These are phyloP conservation scores for Calocybe indica DNA, from an alignment of 768 basidiomycete species.

Conservation along the genomic window DNA sequence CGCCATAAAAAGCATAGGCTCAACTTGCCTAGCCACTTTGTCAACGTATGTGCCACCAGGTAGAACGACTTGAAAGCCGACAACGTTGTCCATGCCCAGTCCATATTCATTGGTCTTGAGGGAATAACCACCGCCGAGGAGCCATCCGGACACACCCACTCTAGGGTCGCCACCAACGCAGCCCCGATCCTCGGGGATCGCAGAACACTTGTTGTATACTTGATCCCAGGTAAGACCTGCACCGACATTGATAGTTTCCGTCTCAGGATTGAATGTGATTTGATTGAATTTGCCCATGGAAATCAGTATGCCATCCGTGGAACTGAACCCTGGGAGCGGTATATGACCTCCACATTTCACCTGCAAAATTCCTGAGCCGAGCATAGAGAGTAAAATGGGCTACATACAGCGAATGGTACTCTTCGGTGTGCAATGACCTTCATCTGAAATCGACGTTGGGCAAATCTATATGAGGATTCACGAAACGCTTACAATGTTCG, in stretches of 20 bases:
- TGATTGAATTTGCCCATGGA: not conserved
- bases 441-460: too few relatives aligned
- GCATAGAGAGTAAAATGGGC: too few relatives aligned
- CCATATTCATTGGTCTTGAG: constrained; percentile 25
- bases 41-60: constrained; percentile 16
- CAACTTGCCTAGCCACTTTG: not conserved
- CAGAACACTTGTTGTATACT: too few relatives aligned
- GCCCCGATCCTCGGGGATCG: too few relatives aligned
- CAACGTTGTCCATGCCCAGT: constrained; percentile 26
- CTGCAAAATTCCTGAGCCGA: too few relatives aligned
- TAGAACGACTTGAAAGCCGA: constrained; percentile 17
- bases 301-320: not conserved
- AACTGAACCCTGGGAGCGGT: not conserved
- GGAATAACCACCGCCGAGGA: constrained; percentile 28
- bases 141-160: constrained; percentile 25
- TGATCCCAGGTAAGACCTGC: not conserved
- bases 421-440: too few relatives aligned
- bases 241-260: not conserved
- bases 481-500: constrained; percentile 33
- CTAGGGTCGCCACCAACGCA: too few relatives aligned
- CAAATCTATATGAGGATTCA: too few relatives aligned
- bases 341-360: not conserved
- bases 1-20: not conserved
- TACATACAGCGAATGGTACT: too few relatives aligned
- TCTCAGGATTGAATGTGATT: not conserved